Conservation (phyloP, 441 rosid species). For the Iberis amara region DNA sequence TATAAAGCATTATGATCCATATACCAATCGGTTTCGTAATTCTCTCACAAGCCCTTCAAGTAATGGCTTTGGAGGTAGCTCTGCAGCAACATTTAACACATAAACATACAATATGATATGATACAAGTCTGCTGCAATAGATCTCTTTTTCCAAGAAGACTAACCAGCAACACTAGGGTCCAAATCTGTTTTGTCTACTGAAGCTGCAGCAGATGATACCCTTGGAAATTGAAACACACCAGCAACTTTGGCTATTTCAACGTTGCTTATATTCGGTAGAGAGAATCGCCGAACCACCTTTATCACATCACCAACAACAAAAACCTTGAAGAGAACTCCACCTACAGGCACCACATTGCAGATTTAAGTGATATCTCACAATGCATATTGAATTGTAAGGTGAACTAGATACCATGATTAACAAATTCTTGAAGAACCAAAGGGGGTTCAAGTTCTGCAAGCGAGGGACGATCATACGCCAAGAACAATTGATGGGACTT, state of each 20-base stretch:
- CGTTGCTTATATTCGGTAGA: constrained; percentile 49
- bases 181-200: constrained; percentile 80
- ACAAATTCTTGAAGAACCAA: constrained; percentile 66
- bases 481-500: constrained; percentile 51
- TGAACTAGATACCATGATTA: constrained; percentile 48
- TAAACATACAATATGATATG: neutral
- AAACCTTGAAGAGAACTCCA: constrained; percentile 61
- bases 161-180: constrained; percentile 81
- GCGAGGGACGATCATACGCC: constrained; percentile 55
- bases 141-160: constrained; percentile 5
- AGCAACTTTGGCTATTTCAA: constrained; percentile 48
- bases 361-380: neutral
- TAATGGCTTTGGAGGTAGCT: constrained; percentile 80
- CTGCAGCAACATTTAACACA: constrained; percentile 36
- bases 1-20: neutral
- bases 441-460: constrained; percentile 57
- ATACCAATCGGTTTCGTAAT: constrained; percentile 63
- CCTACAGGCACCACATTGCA: constrained; percentile 38
- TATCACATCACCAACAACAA: constrained; percentile 60
- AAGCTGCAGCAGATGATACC: constrained; percentile 89
- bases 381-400: neutral
- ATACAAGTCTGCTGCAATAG: constrained; percentile 4
- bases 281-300: constrained; percentile 60
- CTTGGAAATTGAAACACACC: constrained; percentile 77
- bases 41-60: constrained; percentile 78